Percentiles rank a stretch among this genome's conserved stretches.
phyloP scores from a whole-genome alignment of 768 basidiomycete species.

The Ramaria sp. region DNA sequence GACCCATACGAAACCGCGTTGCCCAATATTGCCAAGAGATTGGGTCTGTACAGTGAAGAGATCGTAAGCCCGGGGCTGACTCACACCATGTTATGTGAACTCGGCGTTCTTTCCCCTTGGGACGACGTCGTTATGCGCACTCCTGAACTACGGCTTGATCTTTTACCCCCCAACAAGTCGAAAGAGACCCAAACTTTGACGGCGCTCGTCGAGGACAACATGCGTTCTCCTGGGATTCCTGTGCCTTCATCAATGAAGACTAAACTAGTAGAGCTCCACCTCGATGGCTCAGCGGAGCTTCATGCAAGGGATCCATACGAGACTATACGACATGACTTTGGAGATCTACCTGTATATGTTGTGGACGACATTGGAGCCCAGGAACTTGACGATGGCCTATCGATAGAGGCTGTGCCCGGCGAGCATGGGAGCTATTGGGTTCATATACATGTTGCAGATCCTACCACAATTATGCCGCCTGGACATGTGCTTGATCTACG shows the following conservation, averaged over 20 bases:
- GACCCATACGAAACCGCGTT: conserved; percentile 51
- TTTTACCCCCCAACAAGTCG: background rate
- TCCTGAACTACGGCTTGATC: conserved; percentile 23
- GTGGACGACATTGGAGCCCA: conserved; percentile 72
- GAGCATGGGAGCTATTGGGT: conserved; percentile 64
- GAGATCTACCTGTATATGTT: conserved; percentile 68
- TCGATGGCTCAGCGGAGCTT: conserved; percentile 54
- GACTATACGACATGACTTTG: conserved; percentile 77
- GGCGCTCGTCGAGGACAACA: background rate
- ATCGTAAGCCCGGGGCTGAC: conserved; percentile 25
- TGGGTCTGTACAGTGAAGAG: conserved; percentile 29
- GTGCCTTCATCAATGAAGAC: background rate
- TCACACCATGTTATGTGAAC: conserved; percentile 45
- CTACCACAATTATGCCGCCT: conserved; percentile 68
- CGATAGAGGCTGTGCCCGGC: conserved; percentile 55
- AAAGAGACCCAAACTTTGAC: background rate
- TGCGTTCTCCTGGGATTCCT: background rate
- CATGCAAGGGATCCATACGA: conserved; percentile 55
- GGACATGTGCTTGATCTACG: conserved; percentile 47
- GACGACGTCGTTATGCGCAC: conserved; percentile 46
- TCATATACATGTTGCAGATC: conserved; percentile 90
- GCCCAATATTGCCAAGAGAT: conserved; percentile 45
- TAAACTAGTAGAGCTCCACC: conserved; percentile 6
- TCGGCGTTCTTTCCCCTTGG: conserved; percentile 78
- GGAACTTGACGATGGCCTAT: conserved; percentile 92